Percentiles rank a stretch among this genome's conserved stretches.
phyloP scores from a whole-genome alignment of 2,329 filamentous ascomycete genomes.

The Xylaria sp. region DNA sequence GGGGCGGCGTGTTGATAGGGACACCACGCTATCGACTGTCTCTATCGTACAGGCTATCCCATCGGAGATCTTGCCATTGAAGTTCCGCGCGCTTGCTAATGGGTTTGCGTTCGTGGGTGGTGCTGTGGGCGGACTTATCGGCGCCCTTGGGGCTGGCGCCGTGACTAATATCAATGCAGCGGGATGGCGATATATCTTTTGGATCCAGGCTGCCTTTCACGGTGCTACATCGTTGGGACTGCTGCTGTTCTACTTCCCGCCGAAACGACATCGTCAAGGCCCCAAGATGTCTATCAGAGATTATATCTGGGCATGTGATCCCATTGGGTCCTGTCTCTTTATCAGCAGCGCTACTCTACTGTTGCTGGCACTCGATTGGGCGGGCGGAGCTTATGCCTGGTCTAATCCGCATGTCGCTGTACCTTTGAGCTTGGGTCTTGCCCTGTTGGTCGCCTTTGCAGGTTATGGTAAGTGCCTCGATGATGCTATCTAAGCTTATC shows the following conservation, averaged over 20 bases:
- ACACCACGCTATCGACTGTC: constrained; percentile 59
- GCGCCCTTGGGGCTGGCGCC: constrained; percentile 56
- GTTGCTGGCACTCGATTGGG: constrained; percentile 54
- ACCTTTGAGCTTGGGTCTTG: constrained; percentile 49
- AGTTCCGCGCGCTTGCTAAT: constrained; percentile 61
- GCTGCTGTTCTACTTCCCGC: constrained; percentile 54
- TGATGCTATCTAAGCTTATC: not conserved
- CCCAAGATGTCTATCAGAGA: constrained; percentile 47
- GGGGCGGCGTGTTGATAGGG: constrained; percentile 63
- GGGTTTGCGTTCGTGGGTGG: constrained; percentile 58
- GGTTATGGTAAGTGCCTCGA: constrained; percentile 45
- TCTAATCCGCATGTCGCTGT: constrained; percentile 48
- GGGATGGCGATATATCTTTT: constrained; percentile 64
- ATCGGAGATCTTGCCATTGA: constrained; percentile 61
- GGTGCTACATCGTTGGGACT: constrained; percentile 53
- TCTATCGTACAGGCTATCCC: constrained; percentile 62
- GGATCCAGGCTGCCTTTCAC: constrained; percentile 63
- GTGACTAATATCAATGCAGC: constrained; percentile 53
- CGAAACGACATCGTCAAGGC: constrained; percentile 44
- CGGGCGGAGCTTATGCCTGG: constrained; percentile 49
- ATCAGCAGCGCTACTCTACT: constrained; percentile 50
- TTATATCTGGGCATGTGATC: constrained; percentile 54
- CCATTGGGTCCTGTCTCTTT: constrained; percentile 53
- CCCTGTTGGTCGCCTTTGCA: constrained; percentile 47
- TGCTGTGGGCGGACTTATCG: constrained; percentile 57